Evolutionary conservation across 495 filamentous ascomycete species (phyloP).

Genomic region (Daldinia childiae): DNA sequence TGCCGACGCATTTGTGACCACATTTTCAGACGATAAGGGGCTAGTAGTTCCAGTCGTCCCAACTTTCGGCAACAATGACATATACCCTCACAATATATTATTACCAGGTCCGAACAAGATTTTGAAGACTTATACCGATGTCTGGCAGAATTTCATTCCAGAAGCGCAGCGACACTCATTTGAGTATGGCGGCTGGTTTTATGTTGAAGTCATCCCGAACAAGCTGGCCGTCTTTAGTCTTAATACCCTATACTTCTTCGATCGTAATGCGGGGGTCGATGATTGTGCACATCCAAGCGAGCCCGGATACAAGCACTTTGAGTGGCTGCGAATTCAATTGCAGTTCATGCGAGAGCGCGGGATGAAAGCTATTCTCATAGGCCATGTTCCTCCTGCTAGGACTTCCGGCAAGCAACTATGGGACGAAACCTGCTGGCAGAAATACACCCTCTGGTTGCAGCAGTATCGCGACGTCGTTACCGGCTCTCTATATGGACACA

Average conservation of each 20-base stretch:
- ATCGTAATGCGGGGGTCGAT: constrained; percentile 89
- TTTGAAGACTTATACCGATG: constrained; percentile 73
- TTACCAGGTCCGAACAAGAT: constrained; percentile 83
- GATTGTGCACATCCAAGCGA: constrained; percentile 80
- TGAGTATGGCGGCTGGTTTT: constrained; percentile 92
- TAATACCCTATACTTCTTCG: constrained; percentile 97
- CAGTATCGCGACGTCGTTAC: constrained; percentile 92
- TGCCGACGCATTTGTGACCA: constrained; percentile 76
- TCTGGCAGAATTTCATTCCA: constrained; percentile 90
- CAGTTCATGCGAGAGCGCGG: constrained; percentile 80
- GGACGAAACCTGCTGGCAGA: constrained; percentile 97
- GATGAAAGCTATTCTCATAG: constrained; percentile 94
- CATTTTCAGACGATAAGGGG: constrained; percentile 69
- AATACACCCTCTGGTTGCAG: constrained; percentile 89
- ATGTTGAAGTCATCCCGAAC: constrained; percentile 87
- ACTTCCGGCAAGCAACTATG: constrained; percentile 83
- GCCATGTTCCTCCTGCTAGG: constrained; percentile 91
- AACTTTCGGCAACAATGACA: constrained; percentile 96
- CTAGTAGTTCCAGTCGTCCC: constrained; percentile 84
- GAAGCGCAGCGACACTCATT: constrained; percentile 93
- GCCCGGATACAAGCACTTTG: constrained; percentile 92
- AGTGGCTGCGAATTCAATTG: constrained; percentile 95
- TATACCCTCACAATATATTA: constrained; percentile 97
- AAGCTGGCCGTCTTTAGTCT: constrained; percentile 91
- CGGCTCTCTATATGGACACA: constrained; percentile 85